Base-by-base conservation (phyloP, 257 asterid genomes). In the Nicotiana sylvestris region DNA sequence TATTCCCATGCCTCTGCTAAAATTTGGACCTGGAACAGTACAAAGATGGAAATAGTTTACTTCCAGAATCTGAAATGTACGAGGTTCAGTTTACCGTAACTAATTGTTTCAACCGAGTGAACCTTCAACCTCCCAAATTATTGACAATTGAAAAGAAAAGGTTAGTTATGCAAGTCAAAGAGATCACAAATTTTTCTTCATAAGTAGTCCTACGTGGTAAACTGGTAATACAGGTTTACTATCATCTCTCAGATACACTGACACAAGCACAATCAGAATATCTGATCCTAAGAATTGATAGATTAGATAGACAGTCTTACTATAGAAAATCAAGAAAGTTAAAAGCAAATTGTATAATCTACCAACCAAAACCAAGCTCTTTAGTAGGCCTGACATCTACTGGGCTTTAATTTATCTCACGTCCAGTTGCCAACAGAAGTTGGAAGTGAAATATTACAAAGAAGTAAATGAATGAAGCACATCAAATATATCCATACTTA, bases 1-100 rank as follows among this genome's bases (percentile, higher is more conserved):
- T 92, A 94, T 81, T 89, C 95, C 98, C 97, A 94, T 66, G 95
- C 94, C 58, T 91, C 91, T 60, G 90, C 84, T 88, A 94, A 86
- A 90, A 92, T 92, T 89, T 91, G 92, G 86, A 90, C 97, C 98
- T 94, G 93, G 85, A 87, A 86, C 76, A 39, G 60, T 53, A 61
- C 80, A 53, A 37, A 53, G 13, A 72, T 12, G 18, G 21, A n/a
- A 49, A 85, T 30, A 56, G 29, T 37, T 62, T 53, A 78, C 51
- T 18, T 6, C 32, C 39, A 78, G 56, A 35, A 78, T 6, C 62
- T 55, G 16, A 18, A 79, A 33, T 68, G 37, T 58, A 17, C 13
- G 6, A 61, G 21, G 74, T 10, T 4, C 8, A 39, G 57, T 58
- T 9, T 11, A 9, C 25, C 60, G 66, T 35, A 77, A n/a, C 37